These are phyloP conservation scores for Saccharomyces eubayanus DNA, from an alignment of 805 yeast genomes.

Conservation along the genomic window DNA sequence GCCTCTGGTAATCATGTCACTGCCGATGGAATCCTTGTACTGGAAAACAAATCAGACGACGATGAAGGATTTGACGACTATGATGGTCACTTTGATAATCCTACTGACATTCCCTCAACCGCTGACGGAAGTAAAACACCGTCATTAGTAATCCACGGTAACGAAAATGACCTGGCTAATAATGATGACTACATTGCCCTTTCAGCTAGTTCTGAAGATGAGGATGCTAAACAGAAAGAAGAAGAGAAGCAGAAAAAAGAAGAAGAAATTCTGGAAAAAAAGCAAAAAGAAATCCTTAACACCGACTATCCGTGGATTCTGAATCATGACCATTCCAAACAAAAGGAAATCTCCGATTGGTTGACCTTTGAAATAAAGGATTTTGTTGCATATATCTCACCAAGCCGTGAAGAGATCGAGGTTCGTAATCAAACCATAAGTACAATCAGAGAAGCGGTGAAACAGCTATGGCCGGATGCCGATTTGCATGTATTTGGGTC, in stretches of 20 bases:
- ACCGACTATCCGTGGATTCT: conserved; percentile 62
- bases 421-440: conserved; percentile 59
- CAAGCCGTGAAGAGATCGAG: conserved; percentile 63
- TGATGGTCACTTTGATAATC: conserved; percentile 22
- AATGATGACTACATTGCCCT: conserved; percentile 39
- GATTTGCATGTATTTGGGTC: conserved; percentile 87
- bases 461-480: conserved; percentile 65
- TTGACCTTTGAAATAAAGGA: conserved; percentile 77
- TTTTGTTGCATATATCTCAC: conserved; percentile 78
- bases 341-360: conserved; percentile 78
- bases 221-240: conserved; percentile 3
- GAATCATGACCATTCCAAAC: conserved; percentile 67
- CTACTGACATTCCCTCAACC: conserved; percentile 8
- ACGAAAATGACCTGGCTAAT: conserved; percentile 1
- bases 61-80: conserved; percentile 22
- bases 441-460: conserved; percentile 45
- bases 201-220: conserved; percentile 29
- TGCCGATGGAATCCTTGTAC: conserved; percentile 1
- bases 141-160: not conserved
- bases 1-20: not conserved
- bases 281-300: conserved; percentile 13
- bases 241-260: conserved; percentile 4
- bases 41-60: conserved; percentile 3
- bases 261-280: not conserved
- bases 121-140: not conserved